Evolutionary conservation across 441 rosid genomes (phyloP), one percentile per base, ranked within the genome.

Genomic region (Adansonia rubrostipa): DNA sequence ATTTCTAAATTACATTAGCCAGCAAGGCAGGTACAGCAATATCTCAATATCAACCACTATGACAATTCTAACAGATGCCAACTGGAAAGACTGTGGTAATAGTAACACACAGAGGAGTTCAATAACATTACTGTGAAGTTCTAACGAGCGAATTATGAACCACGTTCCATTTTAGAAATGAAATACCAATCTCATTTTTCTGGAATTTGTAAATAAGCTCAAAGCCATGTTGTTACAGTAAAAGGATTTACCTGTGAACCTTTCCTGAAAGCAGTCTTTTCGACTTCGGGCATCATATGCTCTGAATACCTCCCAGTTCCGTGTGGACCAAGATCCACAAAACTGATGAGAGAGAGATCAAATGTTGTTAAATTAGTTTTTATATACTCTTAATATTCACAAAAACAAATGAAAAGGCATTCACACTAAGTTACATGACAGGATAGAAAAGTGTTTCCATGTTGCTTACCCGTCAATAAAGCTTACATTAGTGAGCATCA

Each of bases 291-390:
- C 76, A 87, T 78, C 94, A 89, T 90, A 80, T 78, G 89, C 80
- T 86, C 85, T 53, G 92, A 89, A 84, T 84, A 86, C 81, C 92
- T 87, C 75, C 91, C 94, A 80, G 13, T 86, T 69, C 94, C 91
- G 77, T 89, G 94, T 19, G 90, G 92, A 47, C 94, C 94, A 17
- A 89, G 92, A 85, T 90, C 92, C 71, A 84, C 80, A 69, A 90
- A 90, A 86, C 92, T 90, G 68, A 17, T 9, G 20, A n/a, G 40
- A 61, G 45, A 33, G 68, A 73, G 68, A 13, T 53, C 64, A 62
- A 73, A 67, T 9, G 80, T 64, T 24, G 44, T 13, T 57, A 24
- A 58, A 57, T 3, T 22, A 60, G 2, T 70, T 60, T 76, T 10
- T 69, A 45, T 15, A 17, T 8, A 33, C 6, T 40, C 40, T 40